Evolutionary conservation across 257 asterid species (phyloP).

Genomic region (Plantago ovata): DNA sequence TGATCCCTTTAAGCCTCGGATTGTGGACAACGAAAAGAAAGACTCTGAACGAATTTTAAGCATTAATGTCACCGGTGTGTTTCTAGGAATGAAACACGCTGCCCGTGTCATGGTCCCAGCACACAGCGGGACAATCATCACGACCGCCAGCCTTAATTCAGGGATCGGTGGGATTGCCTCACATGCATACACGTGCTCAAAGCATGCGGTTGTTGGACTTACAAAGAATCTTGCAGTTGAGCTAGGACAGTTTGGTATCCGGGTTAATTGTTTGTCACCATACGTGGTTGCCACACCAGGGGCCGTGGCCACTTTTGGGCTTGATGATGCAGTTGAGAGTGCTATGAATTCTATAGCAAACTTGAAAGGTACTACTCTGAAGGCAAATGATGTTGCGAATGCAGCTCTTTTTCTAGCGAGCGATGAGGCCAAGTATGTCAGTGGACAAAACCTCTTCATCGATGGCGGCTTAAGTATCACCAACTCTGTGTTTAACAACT

Average conservation of each 20-base stretch:
- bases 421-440: constrained; percentile 32
- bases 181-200: constrained; percentile 37
- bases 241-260: background rate
- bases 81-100: constrained; percentile 41
- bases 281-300: too few species aligned
- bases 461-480: constrained; percentile 40
- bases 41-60: constrained; percentile 31
- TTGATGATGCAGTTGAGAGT: too few species aligned
- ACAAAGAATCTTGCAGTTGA: constrained; percentile 39
- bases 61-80: constrained; percentile 33
- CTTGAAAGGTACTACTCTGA: constrained; percentile 21
- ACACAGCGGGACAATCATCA: constrained; percentile 35
- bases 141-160: constrained; percentile 29
- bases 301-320: too few species aligned
- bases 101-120: constrained; percentile 40
- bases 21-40: constrained; percentile 13
- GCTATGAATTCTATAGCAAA: background rate
- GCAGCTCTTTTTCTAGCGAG: constrained; percentile 32
- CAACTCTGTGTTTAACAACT: too few species aligned
- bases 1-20: too few species aligned
- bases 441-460: constrained; percentile 32
- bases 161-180: constrained; percentile 26
- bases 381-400: constrained; percentile 26
- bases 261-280: too few species aligned
- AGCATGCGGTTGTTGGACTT: constrained; percentile 40